Base-by-base conservation (phyloP, 2,329 filamentous ascomycete species). In the Pezicula carpinea region DNA sequence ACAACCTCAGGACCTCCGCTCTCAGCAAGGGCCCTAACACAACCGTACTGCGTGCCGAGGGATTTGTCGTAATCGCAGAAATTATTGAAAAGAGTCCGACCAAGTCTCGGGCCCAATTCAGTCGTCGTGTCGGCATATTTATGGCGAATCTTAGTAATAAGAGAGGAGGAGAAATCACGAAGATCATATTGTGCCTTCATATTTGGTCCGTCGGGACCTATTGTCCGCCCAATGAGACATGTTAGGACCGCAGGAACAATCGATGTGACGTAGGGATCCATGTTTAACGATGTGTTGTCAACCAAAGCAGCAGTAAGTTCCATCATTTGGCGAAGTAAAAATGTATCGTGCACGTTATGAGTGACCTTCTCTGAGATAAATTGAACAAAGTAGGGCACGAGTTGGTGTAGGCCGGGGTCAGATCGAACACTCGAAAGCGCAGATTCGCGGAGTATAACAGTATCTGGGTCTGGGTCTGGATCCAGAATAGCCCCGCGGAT, bases 351-450 rank as follows among this genome's bases (percentile, higher is more conserved):
- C 54, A 96, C 78, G 56, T 85, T 87, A 66, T 99, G 93, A 1
- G 93, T 97, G 43, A 99, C 89, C 67, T 96, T 93, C 65, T 96
- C 92, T 17, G 90, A 85, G 59, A 97, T 87, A 66, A 96, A 97
- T 65, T 95, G 90, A 50, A 96, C 85, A 60, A 97, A 96, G 69
- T 99, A 99, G 0, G 93, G 93, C 22, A 96, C 83, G 8, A 99
- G 80, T 68, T 99, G 93, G 64, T 99, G 93, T 33, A 97, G 79
- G 32, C 92, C 92, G 0, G 93, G 90, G 62, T 99, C 93, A 48
- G 89, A 87, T 42, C 85, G 79, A 19, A 99, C 80, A 21, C 89
- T 95, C 44, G 88, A 85, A 29, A 96, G 77, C 0, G 89, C 93
- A 0, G 93, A 90, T 42, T 86, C 82, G 44, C 92, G 85, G 63